These are phyloP conservation scores for Blastobotrys niveus DNA, from an alignment of 1,139 yeast species.

Conservation along the genomic window DNA sequence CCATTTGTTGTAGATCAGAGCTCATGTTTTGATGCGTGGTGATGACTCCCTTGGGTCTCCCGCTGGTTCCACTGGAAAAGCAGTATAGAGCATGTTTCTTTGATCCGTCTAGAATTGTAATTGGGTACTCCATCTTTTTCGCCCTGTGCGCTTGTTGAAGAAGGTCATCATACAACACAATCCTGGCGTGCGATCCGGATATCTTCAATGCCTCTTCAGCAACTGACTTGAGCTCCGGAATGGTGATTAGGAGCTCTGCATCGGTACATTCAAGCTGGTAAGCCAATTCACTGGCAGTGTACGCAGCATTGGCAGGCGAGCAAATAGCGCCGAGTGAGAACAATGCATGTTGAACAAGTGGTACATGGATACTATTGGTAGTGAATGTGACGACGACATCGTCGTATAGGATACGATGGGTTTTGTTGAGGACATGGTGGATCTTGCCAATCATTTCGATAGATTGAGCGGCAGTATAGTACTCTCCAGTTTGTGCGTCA, in stretches of 20 bases:
- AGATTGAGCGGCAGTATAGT: slow-evolving; percentile 24
- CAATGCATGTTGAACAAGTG: slow-evolving; percentile 32
- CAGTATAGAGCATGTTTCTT: slow-evolving; percentile 35
- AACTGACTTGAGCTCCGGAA: slow-evolving; percentile 3
- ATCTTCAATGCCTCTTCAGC: slow-evolving; percentile 13
- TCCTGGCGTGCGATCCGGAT: not conserved
- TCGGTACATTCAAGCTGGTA: slow-evolving; percentile 32
- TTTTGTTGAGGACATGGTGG: slow-evolving; percentile 24
- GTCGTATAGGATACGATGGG: slow-evolving; percentile 25
- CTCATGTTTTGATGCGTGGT: slow-evolving; percentile 47
- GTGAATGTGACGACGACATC: slow-evolving; percentile 34
- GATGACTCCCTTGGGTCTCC: slow-evolving; percentile 67
- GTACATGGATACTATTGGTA: slow-evolving; percentile 29
- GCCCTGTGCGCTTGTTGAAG: not conserved
- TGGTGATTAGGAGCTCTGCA: slow-evolving; percentile 28
- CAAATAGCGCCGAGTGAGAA: slow-evolving; percentile 33
- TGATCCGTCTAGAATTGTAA: slow-evolving; percentile 19
- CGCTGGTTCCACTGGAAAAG: slow-evolving; percentile 76
- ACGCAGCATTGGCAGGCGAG: slow-evolving; percentile 36
- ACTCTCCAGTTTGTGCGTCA: slow-evolving; percentile 28
- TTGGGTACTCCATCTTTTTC: slow-evolving; percentile 16
- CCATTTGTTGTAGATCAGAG: slow-evolving; percentile 28
- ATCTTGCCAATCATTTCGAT: slow-evolving; percentile 20
- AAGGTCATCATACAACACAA: slow-evolving; percentile 10
- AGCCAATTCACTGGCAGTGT: slow-evolving; percentile 33